Evolutionary conservation across 352 stramenopile species (phyloP).

Genomic region (Globisporangium alternatum): DNA sequence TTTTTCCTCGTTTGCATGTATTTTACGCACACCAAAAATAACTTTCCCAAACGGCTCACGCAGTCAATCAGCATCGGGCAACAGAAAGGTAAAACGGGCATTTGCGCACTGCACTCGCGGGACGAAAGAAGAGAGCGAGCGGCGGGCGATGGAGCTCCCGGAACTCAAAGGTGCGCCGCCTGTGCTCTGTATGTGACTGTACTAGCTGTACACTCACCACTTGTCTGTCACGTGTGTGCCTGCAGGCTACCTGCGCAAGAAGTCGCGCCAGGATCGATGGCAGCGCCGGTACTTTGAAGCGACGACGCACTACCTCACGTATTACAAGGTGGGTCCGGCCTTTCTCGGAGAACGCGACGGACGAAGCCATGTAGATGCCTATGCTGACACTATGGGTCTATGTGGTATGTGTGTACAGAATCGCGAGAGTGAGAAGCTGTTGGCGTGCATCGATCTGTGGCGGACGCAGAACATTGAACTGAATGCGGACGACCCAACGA

Average conservation of each 20-base stretch:
- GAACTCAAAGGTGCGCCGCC: conserved; percentile 71
- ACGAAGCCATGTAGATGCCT: not conserved
- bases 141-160: conserved; percentile 57
- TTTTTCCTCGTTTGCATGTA: not conserved
- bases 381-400: not conserved
- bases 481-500: conserved; percentile 44
- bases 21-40: conserved; percentile 1
- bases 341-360: not conserved
- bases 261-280: conserved; percentile 91
- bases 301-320: conserved; percentile 97
- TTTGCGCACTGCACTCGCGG: not conserved
- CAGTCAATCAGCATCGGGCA: not conserved
- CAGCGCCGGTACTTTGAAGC: conserved; percentile 98
- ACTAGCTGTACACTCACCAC: not conserved
- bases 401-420: conserved; percentile 32
- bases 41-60: not conserved
- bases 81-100: not conserved
- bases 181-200: too few relatives aligned
- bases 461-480: conserved; percentile 80
- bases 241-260: conserved; percentile 91
- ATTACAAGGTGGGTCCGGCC: conserved; percentile 92
- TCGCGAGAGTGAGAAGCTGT: conserved; percentile 80
- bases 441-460: conserved; percentile 88
- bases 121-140: not conserved
- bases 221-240: not conserved